These are phyloP conservation scores for Pleurotus platypus DNA, from an alignment of 768 basidiomycete species.

Conservation along the genomic window DNA sequence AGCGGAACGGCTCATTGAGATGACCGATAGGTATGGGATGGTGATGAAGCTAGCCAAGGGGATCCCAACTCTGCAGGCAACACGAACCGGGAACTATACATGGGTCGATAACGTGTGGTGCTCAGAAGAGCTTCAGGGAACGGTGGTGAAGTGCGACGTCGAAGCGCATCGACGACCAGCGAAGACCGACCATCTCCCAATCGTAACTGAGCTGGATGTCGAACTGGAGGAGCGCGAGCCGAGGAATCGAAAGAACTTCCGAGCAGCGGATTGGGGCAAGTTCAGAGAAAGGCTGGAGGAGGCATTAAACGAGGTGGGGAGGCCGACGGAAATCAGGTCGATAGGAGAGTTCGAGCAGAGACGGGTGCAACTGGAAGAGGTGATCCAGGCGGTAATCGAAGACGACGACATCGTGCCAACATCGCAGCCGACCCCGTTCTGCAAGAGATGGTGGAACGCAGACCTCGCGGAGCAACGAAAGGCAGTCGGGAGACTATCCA, in stretches of 20 bases:
- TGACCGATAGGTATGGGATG: conserved; percentile 17
- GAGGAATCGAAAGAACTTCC: conserved; percentile 15
- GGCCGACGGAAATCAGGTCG: not conserved
- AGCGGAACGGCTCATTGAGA: conserved; percentile 11
- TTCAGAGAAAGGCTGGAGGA: conserved; percentile 13
- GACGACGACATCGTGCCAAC: conserved; percentile 3
- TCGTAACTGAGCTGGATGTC: conserved; percentile 21
- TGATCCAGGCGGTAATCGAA: conserved; percentile 11
- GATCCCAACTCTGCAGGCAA: conserved; percentile 10
- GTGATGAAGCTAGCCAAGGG: conserved; percentile 21
- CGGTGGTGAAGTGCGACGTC: conserved; percentile 20
- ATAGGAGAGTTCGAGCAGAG: not conserved
- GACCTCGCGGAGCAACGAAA: conserved; percentile 8
- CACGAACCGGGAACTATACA: conserved; percentile 23
- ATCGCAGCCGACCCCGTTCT: conserved; percentile 11
- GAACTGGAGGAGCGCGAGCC: not conserved
- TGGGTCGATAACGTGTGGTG: conserved; percentile 33
- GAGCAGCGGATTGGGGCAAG: conserved; percentile 16
- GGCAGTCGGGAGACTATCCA: not conserved
- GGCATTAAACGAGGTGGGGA: not conserved
- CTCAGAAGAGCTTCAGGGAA: conserved; percentile 8
- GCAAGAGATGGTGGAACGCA: conserved; percentile 19
- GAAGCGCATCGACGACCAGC: conserved; percentile 9
- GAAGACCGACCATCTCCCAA: conserved; percentile 29
- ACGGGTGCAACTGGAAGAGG: not conserved